Base-by-base conservation (phyloP, 2,329 filamentous ascomycete genomes). In the Colletotrichum kahawae region DNA sequence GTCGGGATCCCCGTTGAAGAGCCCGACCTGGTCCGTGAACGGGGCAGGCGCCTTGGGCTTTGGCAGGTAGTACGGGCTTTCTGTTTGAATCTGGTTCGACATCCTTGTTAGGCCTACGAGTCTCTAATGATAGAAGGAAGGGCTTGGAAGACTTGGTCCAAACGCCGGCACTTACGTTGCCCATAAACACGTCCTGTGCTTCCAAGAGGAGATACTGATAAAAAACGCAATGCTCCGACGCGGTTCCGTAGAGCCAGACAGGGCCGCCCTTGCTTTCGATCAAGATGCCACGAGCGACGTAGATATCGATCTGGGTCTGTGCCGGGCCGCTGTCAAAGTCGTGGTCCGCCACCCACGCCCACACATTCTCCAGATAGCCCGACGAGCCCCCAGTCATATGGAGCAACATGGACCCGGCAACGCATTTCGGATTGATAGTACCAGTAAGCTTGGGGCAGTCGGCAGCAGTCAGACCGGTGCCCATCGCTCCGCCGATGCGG, bases 191-290 rank as follows among this genome's bases (percentile, higher is more conserved):
- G 77, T 89, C 86, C 78, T 85, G 82, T 2, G 88, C 86, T 34
- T 82, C 81, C 18, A 82, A 82, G 76, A 89, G 81, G 70, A 89
- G 85, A 80, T 89, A 90, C 77, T 90, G 87, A 77, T 86, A 88
- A 27, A 90, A 80, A 13, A 86, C 83, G 27, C 67, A 72, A 71
- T 81, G 79, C 62, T 81, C 78, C 0, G 73, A 34, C 21, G 77
- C 76, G 18, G 77, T 78, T 14, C 78, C 79, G 67, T 73, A 80
- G 3, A 81, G 76, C 77, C 81, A 80, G 4, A 70, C 48, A 10
- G 79, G 76, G 8, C 76, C 80, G 21, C 21, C 21, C 21, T 81
- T 70, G 7, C 33, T 48, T 60, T 83, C 78, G 29, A 82, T 77
- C 8, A 84, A 80, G 21, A 85, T 79, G 24, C 86, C 85, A 29